Evolutionary conservation across 257 asterid species (phyloP).

Genomic region (Solanum virginianum): DNA sequence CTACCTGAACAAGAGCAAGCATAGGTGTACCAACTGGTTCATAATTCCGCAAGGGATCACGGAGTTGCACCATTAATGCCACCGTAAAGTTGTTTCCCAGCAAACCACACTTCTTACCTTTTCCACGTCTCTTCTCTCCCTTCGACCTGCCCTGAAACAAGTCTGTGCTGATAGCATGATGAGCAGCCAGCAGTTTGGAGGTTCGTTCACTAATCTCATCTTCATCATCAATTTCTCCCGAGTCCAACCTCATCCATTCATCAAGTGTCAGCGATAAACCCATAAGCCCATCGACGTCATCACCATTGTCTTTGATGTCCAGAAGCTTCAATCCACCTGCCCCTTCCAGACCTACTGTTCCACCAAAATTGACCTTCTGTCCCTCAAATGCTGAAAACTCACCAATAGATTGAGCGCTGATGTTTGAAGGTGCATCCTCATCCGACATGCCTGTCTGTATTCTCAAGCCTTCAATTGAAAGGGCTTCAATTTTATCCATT

Average conservation of each 20-base stretch:
- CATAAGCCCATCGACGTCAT: conserved; percentile 79
- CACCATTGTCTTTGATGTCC: conserved; percentile 63
- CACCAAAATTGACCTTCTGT: conserved; percentile 30
- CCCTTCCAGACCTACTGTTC: conserved; percentile 74
- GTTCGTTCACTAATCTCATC: conserved; percentile 64
- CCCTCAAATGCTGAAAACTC: conserved; percentile 75
- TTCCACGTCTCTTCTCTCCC: conserved; percentile 71
- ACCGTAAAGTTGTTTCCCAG: conserved; percentile 87
- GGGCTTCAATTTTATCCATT: conserved; percentile 78
- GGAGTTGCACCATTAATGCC: conserved; percentile 92
- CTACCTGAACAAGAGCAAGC: conserved; percentile 97
- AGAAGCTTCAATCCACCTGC: conserved; percentile 72
- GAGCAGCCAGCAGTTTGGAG: conserved; percentile 78
- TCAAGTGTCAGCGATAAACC: conserved; percentile 82
- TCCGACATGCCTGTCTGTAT: conserved; percentile 88
- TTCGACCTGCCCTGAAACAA: conserved; percentile 51
- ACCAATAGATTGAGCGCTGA: conserved; percentile 49
- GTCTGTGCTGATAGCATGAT: conserved; percentile 67
- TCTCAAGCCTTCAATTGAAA: conserved; percentile 59
- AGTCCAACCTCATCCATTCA: conserved; percentile 95
- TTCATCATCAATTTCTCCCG: conserved; percentile 70
- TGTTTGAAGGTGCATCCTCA: conserved; percentile 57
- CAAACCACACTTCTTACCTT: conserved; percentile 60
- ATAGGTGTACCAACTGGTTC: conserved; percentile 92
- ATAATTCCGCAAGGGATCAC: conserved; percentile 80